Conservation (phyloP, 2,329 filamentous ascomycete species). For the Raffaelea albimanens region DNA sequence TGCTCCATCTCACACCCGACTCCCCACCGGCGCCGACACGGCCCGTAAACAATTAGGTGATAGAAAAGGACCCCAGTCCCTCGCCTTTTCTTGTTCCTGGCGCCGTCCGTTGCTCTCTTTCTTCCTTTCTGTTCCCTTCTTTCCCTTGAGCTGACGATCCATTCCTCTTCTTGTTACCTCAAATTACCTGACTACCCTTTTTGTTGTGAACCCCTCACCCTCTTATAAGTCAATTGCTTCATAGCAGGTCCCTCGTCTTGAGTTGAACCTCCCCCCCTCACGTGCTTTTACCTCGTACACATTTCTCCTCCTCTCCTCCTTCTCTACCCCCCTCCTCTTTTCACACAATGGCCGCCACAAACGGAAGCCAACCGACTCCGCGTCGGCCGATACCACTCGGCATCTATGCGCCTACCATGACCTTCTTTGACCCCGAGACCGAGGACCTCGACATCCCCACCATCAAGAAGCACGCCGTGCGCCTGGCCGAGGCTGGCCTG, state of each 20-base stretch:
- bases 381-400: slow-evolving; percentile 61
- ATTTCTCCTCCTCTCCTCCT: background rate
- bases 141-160: no score
- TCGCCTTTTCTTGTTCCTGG: background rate
- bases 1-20: background rate
- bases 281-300: no score
- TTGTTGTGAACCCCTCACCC: no score
- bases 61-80: background rate
- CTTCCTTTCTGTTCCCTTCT: no score
- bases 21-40: background rate
- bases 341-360: background rate
- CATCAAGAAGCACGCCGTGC: slow-evolving; percentile 72
- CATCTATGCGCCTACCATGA: slow-evolving; percentile 85
- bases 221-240: no score
- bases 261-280: no score
- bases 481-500: slow-evolving; percentile 67
- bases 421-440: slow-evolving; percentile 75
- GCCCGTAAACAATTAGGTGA: background rate
- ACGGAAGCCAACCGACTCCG: slow-evolving; percentile 20
- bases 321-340: background rate
- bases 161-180: no score
- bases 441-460: slow-evolving; percentile 75
- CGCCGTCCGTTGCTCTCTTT: no score
- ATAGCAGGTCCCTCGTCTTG: no score
- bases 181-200: no score